A percentile compares a stretch with the other conserved stretches of the same genome.
phyloP scores from a whole-genome alignment of 2,329 filamentous ascomycete species.

The Botrytis elliptica region DNA sequence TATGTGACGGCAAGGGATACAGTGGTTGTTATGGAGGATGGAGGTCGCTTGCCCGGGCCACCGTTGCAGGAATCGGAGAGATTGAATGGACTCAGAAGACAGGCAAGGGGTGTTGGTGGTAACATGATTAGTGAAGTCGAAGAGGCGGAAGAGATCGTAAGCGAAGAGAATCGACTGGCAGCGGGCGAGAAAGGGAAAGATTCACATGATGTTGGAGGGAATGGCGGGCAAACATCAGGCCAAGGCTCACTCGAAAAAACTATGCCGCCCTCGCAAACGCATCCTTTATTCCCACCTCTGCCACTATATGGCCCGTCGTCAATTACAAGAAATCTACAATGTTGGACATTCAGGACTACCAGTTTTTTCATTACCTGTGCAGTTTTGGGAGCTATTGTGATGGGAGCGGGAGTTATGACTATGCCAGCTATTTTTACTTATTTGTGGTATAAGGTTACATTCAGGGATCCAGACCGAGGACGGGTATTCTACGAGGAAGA shows the following conservation, averaged over 20 bases:
- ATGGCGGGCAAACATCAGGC: conserved; percentile 45
- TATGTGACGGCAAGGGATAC: conserved; percentile 69
- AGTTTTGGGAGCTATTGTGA: conserved; percentile 74
- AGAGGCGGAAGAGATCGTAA: conserved; percentile 36
- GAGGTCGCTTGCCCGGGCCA: conserved; percentile 64
- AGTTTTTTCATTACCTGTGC: conserved; percentile 75
- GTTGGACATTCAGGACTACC: conserved; percentile 59
- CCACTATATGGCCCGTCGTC: conserved; percentile 79
- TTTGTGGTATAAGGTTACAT: conserved; percentile 53
- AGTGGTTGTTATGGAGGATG: conserved; percentile 67
- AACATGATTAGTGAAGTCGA: conserved; percentile 41
- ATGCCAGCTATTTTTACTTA: conserved; percentile 53
- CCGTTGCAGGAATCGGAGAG: conserved; percentile 69
- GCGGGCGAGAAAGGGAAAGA: background rate
- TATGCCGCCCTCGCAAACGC: conserved; percentile 66
- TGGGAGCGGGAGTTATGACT: conserved; percentile 69
- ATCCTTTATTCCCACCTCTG: conserved; percentile 80
- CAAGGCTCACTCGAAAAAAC: conserved; percentile 48
- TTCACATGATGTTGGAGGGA: conserved; percentile 26
- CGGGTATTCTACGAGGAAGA: conserved; percentile 77
- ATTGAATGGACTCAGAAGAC: conserved; percentile 62
- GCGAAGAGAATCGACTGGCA: conserved; percentile 32
- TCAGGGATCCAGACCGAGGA: conserved; percentile 57
- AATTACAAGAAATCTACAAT: conserved; percentile 62
- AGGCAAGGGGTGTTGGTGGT: conserved; percentile 39